These are phyloP conservation scores for Mesotaenium endlicherianum DNA, from an alignment of 139 green algal genomes.

Conservation along the genomic window DNA sequence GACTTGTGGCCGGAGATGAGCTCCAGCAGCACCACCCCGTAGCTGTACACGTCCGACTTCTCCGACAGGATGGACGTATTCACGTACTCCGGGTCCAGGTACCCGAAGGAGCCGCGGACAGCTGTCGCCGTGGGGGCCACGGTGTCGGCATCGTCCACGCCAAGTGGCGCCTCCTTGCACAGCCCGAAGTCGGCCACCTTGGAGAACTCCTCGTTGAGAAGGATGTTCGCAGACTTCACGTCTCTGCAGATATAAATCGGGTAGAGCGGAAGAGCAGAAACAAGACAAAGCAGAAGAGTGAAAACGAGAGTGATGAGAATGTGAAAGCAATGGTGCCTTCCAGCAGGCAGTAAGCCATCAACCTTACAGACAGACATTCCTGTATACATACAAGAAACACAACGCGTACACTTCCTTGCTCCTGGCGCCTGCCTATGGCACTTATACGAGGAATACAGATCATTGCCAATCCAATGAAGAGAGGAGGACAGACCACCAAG, in stretches of 20 bases:
- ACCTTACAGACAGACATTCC: no score
- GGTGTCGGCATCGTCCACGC: not conserved
- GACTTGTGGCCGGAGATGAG: conserved; percentile 65
- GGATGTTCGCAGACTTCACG: conserved; percentile 42
- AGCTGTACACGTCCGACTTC: conserved; percentile 58
- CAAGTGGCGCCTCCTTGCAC: conserved; percentile 30
- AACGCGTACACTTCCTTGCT: no score
- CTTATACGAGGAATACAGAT: no score
- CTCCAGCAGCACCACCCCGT: conserved; percentile 58
- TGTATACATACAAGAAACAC: no score
- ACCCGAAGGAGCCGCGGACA: conserved; percentile 30
- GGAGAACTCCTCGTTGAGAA: conserved; percentile 25
- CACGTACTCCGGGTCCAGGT: conserved; percentile 38
- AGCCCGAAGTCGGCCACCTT: conserved; percentile 37
- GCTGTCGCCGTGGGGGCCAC: conserved; percentile 15
- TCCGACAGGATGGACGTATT: conserved; percentile 34
- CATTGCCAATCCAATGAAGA: no score
- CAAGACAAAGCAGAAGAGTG: no score
- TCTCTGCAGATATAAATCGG: conserved; percentile 21
- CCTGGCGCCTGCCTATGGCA: no score
- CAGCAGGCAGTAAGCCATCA: no score
- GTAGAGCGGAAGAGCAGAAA: no score
- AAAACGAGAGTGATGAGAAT: no score
- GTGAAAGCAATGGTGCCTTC: no score
- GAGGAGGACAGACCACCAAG: no score